Evolutionary conservation across 192 early-diverging fungal species (phyloP).

Genomic region (Coemansia sp.): DNA sequence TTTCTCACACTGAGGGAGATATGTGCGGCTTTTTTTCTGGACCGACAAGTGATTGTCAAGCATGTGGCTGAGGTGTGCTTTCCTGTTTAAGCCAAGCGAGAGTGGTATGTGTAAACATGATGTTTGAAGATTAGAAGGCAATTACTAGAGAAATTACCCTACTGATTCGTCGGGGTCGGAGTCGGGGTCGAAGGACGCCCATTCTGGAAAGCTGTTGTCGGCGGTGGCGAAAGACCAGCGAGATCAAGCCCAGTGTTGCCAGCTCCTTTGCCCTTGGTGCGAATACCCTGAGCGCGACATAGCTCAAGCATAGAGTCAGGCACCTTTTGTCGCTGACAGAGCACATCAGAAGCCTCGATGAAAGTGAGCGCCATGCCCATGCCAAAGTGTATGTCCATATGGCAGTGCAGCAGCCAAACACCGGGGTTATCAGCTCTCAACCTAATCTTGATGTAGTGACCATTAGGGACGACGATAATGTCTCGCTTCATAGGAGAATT

Average conservation of each 20-base stretch:
- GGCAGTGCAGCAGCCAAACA: constrained; percentile 83
- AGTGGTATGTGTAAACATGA: no score
- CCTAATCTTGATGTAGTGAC: constrained; percentile 65
- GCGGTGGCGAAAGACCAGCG: constrained; percentile 43
- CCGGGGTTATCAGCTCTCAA: constrained; percentile 81
- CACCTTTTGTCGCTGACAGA: constrained; percentile 38
- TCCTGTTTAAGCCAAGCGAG: no score
- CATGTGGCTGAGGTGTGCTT: no score
- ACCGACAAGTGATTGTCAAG: no score
- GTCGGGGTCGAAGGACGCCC: no score
- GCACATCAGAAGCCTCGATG: constrained; percentile 69
- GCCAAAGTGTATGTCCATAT: constrained; percentile 58
- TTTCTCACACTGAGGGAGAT: no score
- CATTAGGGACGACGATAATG: constrained; percentile 62
- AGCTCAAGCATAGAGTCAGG: constrained; percentile 57
- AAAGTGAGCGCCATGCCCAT: constrained; percentile 70
- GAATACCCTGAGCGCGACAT: constrained; percentile 61
- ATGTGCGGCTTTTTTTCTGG: no score
- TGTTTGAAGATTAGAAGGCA: no score
- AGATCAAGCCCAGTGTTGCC: constrained; percentile 69
- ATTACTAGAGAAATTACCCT: no score
- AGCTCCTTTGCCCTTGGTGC: constrained; percentile 68
- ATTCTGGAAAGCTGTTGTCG: constrained; percentile 10
- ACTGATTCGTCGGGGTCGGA: no score
- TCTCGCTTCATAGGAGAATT: constrained; percentile 64